These are phyloP conservation scores for Diaporthe aspalathi DNA, from an alignment of 2,329 filamentous ascomycete species.

Conservation along the genomic window DNA sequence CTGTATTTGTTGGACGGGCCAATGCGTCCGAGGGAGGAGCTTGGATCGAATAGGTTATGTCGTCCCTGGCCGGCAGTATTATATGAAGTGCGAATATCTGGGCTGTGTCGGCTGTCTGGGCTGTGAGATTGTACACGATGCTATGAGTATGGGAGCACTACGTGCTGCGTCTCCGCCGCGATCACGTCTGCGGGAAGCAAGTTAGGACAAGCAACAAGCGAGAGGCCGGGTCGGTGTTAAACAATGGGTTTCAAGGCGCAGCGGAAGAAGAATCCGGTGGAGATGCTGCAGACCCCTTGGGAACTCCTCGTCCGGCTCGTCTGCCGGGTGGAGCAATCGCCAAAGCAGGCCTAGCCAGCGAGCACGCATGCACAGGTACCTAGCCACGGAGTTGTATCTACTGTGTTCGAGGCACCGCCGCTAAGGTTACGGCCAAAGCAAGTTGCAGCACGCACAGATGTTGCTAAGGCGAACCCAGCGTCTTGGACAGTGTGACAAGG, in stretches of 20 bases:
- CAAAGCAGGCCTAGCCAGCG: not conserved
- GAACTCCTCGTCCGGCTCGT: conserved; percentile 12
- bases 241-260: conserved; percentile 9
- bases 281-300: conserved; percentile 5
- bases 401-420: not conserved
- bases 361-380: not conserved
- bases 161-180: not conserved
- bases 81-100: not conserved
- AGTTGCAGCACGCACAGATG: conserved; percentile 27
- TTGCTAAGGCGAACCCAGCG: conserved; percentile 17
- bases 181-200: not conserved
- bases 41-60: not conserved
- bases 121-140: not conserved
- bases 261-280: not conserved
- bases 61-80: conserved; percentile 5
- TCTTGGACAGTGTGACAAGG: conserved; percentile 10
- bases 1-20: not conserved
- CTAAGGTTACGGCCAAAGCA: conserved; percentile 19
- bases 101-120: not conserved
- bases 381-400: not conserved
- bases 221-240: conserved; percentile 1
- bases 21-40: not conserved
- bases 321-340: conserved; percentile 20
- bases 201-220: not conserved
- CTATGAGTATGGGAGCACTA: not conserved